Evolutionary conservation across 2,329 filamentous ascomycete species (phyloP).

Genomic region (Clonostachys sp.): DNA sequence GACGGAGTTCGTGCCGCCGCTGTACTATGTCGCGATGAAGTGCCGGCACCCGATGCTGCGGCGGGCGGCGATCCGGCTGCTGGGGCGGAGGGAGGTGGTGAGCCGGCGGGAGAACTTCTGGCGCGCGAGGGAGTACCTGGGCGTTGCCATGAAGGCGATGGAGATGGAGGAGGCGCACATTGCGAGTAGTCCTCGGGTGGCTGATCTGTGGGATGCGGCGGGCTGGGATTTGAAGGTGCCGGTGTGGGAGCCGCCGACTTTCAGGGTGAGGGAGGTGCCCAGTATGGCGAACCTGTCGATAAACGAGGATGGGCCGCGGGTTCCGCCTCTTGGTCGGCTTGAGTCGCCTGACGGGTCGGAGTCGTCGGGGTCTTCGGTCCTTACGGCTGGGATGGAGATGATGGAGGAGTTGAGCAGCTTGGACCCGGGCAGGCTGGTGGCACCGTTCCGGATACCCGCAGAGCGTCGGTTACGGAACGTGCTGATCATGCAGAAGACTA

Average conservation of each 20-base stretch:
- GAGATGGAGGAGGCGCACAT: constrained; percentile 23
- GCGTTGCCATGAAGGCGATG: constrained; percentile 25
- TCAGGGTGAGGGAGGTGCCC: background rate
- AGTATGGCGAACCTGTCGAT: too few species aligned
- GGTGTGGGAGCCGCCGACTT: background rate
- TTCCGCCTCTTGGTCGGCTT: too few species aligned
- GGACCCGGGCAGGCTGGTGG: constrained; percentile 6
- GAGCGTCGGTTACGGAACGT: constrained; percentile 19
- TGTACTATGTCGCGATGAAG: constrained; percentile 33
- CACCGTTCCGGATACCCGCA: constrained; percentile 20
- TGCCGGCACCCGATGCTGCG: constrained; percentile 34
- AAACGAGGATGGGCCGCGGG: too few species aligned
- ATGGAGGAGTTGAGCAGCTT: background rate
- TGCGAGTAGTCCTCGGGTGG: background rate
- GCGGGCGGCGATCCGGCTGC: constrained; percentile 27
- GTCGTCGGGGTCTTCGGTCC: too few species aligned
- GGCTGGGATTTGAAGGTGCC: constrained; percentile 1
- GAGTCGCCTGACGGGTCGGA: too few species aligned
- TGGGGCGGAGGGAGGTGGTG: constrained; percentile 20
- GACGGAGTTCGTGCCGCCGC: constrained; percentile 31
- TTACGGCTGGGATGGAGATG: too few species aligned
- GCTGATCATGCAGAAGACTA: constrained; percentile 14
- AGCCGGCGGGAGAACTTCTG: constrained; percentile 32
- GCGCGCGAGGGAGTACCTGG: constrained; percentile 21
- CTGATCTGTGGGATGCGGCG: too few species aligned